These are phyloP conservation scores for Trichoderma koningii DNA, from an alignment of 2,329 filamentous ascomycete species.

Conservation along the genomic window DNA sequence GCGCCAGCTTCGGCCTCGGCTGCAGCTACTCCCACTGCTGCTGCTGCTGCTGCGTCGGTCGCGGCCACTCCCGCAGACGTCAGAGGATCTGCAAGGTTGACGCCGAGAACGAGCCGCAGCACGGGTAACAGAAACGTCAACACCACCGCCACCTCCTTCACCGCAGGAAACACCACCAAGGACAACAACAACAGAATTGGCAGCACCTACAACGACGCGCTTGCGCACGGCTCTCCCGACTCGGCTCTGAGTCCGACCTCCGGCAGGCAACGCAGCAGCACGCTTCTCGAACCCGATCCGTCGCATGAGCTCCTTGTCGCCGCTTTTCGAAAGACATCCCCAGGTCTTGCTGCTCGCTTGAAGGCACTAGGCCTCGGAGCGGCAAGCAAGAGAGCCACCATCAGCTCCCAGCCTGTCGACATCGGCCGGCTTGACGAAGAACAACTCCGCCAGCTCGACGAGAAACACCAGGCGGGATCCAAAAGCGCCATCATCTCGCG, in stretches of 20 bases:
- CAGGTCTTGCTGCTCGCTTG: slow-evolving; percentile 64
- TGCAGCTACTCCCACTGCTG: neutral
- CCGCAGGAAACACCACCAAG: slow-evolving; percentile 25
- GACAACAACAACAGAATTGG: slow-evolving; percentile 20
- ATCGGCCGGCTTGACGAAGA: slow-evolving; percentile 71
- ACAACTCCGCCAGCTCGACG: slow-evolving; percentile 69
- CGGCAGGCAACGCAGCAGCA: slow-evolving; percentile 22
- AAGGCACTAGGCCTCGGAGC: slow-evolving; percentile 64
- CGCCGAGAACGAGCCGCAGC: slow-evolving; percentile 12
- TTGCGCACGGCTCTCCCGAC: slow-evolving; percentile 3
- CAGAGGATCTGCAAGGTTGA: neutral
- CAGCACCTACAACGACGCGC: slow-evolving; percentile 13
- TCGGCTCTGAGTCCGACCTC: slow-evolving; percentile 7
- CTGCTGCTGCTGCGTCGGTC: neutral
- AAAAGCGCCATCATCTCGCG: slow-evolving; percentile 56
- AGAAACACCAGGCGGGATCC: slow-evolving; percentile 62
- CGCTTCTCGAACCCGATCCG: slow-evolving; percentile 25
- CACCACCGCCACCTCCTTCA: neutral
- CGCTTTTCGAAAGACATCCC: slow-evolving; percentile 59
- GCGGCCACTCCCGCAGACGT: slow-evolving; percentile 10
- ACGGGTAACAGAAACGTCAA: neutral
- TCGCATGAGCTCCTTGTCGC: slow-evolving; percentile 37
- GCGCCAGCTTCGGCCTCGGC: slow-evolving; percentile 8
- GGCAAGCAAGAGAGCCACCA: slow-evolving; percentile 39
- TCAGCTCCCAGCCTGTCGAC: slow-evolving; percentile 41